phyloP scores from a whole-genome alignment of 768 basidiomycete species.

The Hydnum rufescens region DNA sequence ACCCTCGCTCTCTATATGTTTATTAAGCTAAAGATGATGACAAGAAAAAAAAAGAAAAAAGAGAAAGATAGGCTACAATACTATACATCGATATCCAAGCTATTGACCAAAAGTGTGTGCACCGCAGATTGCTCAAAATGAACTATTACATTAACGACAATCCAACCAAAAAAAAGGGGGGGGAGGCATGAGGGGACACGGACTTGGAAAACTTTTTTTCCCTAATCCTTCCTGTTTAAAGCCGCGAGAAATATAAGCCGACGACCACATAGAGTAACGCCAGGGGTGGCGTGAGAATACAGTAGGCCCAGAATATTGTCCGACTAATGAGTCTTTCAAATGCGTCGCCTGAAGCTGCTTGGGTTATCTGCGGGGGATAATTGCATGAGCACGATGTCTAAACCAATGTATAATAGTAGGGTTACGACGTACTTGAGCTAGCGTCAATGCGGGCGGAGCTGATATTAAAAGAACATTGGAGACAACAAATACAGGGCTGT shows the following conservation, averaged over 20 bases:
- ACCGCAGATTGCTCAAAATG: no score
- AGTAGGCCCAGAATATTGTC: slow-evolving; percentile 89
- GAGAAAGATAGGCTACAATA: background rate
- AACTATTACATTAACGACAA: no score
- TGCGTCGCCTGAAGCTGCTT: slow-evolving; percentile 65
- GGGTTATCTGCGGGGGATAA: slow-evolving; percentile 41
- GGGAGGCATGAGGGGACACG: no score
- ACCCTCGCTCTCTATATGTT: background rate
- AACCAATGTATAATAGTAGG: background rate
- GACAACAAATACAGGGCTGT: slow-evolving; percentile 71
- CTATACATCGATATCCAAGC: no score
- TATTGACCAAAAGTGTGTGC: no score
- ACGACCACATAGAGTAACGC: slow-evolving; percentile 59
- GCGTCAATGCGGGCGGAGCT: slow-evolving; percentile 61
- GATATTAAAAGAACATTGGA: slow-evolving; percentile 65
- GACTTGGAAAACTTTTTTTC: no score
- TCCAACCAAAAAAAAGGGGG: no score
- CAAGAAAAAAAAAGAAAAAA: background rate
- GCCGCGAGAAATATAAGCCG: slow-evolving; percentile 29
- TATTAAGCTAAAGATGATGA: background rate
- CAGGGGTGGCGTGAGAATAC: slow-evolving; percentile 69
- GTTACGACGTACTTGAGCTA: slow-evolving; percentile 30
- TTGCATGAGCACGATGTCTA: background rate
- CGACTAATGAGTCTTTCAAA: slow-evolving; percentile 82
- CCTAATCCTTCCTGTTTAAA: no score